phyloP scores from a whole-genome alignment of 1,284 basidiomycete species.

The Pyrrhoderma lamaoense region DNA sequence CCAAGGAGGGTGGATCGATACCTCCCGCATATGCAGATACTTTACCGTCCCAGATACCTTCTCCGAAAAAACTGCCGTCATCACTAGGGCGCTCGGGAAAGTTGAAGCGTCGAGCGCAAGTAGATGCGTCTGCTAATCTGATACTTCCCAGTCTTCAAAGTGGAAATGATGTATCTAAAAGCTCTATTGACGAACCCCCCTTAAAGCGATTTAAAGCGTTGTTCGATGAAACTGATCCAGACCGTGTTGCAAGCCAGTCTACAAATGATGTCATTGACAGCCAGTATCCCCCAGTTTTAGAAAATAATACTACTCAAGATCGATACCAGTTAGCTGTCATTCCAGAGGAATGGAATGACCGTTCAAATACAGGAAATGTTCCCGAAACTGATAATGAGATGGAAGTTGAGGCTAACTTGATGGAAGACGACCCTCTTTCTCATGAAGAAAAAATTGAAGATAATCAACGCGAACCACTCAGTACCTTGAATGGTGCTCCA shows the following conservation, averaged over 20 bases:
- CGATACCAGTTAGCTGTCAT: no score
- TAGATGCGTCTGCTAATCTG: constrained; percentile 9
- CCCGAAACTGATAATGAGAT: constrained; percentile 32
- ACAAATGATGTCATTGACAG: constrained; percentile 1
- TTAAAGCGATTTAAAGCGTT: constrained; percentile 63
- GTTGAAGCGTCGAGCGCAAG: constrained; percentile 14
- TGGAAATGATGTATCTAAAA: constrained; percentile 12
- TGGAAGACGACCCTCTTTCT: constrained; percentile 11
- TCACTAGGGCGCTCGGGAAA: not conserved
- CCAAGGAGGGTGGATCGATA: constrained; percentile 15
- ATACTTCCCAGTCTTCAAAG: constrained; percentile 12
- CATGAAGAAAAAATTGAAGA: not conserved
- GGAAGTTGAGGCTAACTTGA: constrained; percentile 30
- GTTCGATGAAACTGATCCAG: constrained; percentile 59
- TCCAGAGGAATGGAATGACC: constrained; percentile 19
- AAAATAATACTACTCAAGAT: no score
- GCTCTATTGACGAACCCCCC: constrained; percentile 49
- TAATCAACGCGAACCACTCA: constrained; percentile 11
- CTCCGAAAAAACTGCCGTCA: not conserved
- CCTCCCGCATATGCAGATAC: constrained; percentile 24
- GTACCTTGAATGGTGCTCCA: no score
- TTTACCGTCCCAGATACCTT: not conserved
- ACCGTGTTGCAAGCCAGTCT: constrained; percentile 25
- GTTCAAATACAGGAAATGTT: no score
- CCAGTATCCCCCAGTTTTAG: no score